Conservation (phyloP, 208 protist species). For the Crithidia fasciculata region DNA sequence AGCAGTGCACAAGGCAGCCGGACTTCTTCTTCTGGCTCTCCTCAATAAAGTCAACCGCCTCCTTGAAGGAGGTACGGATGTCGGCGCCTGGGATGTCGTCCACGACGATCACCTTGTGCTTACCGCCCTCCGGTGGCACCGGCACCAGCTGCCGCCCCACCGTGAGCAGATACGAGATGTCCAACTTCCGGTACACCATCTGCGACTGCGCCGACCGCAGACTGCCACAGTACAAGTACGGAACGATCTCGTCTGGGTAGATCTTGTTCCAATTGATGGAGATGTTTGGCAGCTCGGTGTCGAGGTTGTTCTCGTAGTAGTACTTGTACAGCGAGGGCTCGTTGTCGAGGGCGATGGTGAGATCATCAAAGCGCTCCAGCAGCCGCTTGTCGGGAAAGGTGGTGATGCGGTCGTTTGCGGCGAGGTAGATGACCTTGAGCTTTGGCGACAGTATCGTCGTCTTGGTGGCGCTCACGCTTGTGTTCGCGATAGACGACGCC, state of each 20-base stretch:
- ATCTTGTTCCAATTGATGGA: conserved; percentile 92
- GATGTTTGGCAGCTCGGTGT: conserved; percentile 69
- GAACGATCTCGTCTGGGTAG: conserved; percentile 88
- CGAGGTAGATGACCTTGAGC: conserved; percentile 77
- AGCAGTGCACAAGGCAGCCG: conserved; percentile 90
- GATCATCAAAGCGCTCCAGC: conserved; percentile 54
- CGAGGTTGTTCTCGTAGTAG: conserved; percentile 59
- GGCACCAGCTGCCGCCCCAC: conserved; percentile 79
- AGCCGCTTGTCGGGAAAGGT: conserved; percentile 46
- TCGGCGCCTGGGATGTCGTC: conserved; percentile 89
- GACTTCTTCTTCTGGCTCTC: conserved; percentile 52
- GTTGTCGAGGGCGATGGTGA: conserved; percentile 87
- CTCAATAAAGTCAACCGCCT: conserved; percentile 83
- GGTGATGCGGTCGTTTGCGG: conserved; percentile 72
- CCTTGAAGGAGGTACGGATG: conserved; percentile 77
- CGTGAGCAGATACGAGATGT: conserved; percentile 84
- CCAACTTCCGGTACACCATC: conserved; percentile 84
- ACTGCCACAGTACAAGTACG: conserved; percentile 83
- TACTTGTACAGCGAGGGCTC: conserved; percentile 77
- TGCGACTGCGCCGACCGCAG: conserved; percentile 87
- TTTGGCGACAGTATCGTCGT: conserved; percentile 35
- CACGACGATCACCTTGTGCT: conserved; percentile 73
- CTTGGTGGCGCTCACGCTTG: conserved; percentile 17
- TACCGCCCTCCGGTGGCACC: conserved; percentile 67
- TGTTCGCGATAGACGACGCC: conserved; percentile 13